Evolutionary conservation across 352 stramenopile species (phyloP), one percentile per base, ranked within the genome.

Genomic region (Elongisporangium undulatum): DNA sequence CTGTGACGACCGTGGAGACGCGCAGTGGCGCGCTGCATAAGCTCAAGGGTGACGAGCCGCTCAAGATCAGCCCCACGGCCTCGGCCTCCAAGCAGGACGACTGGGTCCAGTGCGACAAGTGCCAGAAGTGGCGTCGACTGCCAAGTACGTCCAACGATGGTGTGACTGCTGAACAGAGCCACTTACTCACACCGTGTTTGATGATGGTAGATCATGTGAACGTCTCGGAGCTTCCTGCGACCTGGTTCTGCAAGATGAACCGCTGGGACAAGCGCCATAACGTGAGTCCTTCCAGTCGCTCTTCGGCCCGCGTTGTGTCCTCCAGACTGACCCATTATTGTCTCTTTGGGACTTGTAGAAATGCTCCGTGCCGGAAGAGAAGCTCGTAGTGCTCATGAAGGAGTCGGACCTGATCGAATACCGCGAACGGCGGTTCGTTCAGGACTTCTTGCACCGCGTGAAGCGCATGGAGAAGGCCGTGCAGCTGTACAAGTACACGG

Each of bases 201-300:
- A 1, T 54, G 15, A 20, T 21, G 29, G 15, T 59, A 92, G 84
- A 90, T 53, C 77, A 89, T 51, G 82, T 93, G 16, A 88, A 93
- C 50, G 81, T 92, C 34, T 85, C 72, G 15, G 81, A 87, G 55
- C 67, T 93, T 17, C 84, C 84, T 17, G 75, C 79, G 16, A 78
- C 71, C 13, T 93, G 84, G 84, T 93, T 92, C 65, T 93, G 84
- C 78, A 89, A 89, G 68, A 92, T 93, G 84, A 93, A 93, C 55
- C 75, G 76, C 29, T 93, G 84, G 84, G 81, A 90, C 66, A 88
- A 90, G 56, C 73, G 68, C 24, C 85, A 82, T 59, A 93, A 92
- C 60, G 83, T 91, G 68, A 60, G 78, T 64, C 0, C 4, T 55
- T 49, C 49, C 38, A 13, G 26, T 22, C 10, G n/a, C 52, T 41